Percentiles rank a stretch among this genome's conserved stretches.
These are phyloP conservation scores for Trichoderma oligosporum DNA, from an alignment of 2,329 filamentous ascomycete genomes.

Conservation along the genomic window DNA sequence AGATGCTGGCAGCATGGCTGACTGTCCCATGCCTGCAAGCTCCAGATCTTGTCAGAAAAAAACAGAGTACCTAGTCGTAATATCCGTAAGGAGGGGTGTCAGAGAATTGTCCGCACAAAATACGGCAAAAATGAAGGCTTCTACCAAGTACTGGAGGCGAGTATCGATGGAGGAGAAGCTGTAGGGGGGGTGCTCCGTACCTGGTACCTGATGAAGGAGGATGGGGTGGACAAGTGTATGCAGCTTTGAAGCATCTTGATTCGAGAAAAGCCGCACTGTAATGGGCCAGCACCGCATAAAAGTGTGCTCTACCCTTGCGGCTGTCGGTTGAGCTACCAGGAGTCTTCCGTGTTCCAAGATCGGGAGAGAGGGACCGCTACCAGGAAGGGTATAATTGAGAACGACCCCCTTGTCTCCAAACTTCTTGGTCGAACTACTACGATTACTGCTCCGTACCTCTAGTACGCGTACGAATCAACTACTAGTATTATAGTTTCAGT, in stretches of 20 bases:
- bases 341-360: conserved; percentile 20
- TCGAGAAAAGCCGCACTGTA: conserved; percentile 22
- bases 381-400: conserved; percentile 20
- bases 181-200: conserved; percentile 20
- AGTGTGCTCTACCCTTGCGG: conserved; percentile 16
- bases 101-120: conserved; percentile 19
- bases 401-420: conserved; percentile 13
- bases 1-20: conserved; percentile 17
- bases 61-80: conserved; percentile 15
- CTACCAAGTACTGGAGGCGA: conserved; percentile 10
- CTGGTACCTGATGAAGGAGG: conserved; percentile 22
- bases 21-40: conserved; percentile 11
- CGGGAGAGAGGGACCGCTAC: conserved; percentile 18
- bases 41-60: conserved; percentile 17
- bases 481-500: conserved; percentile 1
- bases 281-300: conserved; percentile 11
- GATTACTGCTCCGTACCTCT: not conserved
- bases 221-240: conserved; percentile 19
- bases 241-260: conserved; percentile 22
- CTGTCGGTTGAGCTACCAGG: conserved; percentile 20
- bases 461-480: not conserved
- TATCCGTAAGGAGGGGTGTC: conserved; percentile 17
- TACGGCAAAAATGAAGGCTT: conserved; percentile 18
- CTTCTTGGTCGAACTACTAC: conserved; percentile 11
- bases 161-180: conserved; percentile 18